phyloP scores from a whole-genome alignment of 495 filamentous ascomycete species.

The Penicillium angulare region DNA sequence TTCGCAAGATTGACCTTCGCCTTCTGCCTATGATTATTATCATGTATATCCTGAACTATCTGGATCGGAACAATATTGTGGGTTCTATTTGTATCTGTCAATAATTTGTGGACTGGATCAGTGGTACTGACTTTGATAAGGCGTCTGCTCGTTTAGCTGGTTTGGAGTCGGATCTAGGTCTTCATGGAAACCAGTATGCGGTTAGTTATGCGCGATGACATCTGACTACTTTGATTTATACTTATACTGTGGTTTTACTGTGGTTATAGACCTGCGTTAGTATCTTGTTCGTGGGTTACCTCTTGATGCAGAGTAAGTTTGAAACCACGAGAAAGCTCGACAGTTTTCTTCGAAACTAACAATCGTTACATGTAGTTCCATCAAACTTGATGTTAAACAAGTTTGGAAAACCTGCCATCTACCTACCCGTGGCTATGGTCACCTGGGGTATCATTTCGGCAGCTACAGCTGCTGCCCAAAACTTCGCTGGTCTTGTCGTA shows the following conservation, averaged over 20 bases:
- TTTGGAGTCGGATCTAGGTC: conserved; percentile 47
- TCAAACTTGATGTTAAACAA: conserved; percentile 49
- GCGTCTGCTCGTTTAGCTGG: conserved; percentile 52
- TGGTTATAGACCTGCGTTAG: conserved; percentile 54
- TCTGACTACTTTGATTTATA: neutral
- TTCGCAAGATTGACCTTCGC: conserved; percentile 63
- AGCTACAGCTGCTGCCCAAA: conserved; percentile 55
- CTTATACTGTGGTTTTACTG: too few species aligned
- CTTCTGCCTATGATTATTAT: conserved; percentile 61
- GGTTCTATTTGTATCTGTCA: conserved; percentile 3
- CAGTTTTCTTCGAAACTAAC: neutral
- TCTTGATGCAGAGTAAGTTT: conserved; percentile 48
- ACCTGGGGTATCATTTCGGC: conserved; percentile 74
- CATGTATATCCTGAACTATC: conserved; percentile 81
- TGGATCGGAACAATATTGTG: conserved; percentile 66
- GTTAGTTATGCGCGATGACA: conserved; percentile 1
- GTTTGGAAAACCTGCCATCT: conserved; percentile 57
- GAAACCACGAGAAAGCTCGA: neutral
- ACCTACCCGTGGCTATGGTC: conserved; percentile 64
- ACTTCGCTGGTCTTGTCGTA: conserved; percentile 59
- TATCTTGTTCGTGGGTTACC: conserved; percentile 72
- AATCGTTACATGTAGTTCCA: conserved; percentile 19
- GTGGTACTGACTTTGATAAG: conserved; percentile 6
- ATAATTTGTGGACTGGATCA: neutral
- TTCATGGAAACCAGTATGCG: conserved; percentile 47